Evolutionary conservation across 805 yeast species (phyloP), one percentile per base, ranked within the genome.

Genomic region (Starmera amethionina): DNA sequence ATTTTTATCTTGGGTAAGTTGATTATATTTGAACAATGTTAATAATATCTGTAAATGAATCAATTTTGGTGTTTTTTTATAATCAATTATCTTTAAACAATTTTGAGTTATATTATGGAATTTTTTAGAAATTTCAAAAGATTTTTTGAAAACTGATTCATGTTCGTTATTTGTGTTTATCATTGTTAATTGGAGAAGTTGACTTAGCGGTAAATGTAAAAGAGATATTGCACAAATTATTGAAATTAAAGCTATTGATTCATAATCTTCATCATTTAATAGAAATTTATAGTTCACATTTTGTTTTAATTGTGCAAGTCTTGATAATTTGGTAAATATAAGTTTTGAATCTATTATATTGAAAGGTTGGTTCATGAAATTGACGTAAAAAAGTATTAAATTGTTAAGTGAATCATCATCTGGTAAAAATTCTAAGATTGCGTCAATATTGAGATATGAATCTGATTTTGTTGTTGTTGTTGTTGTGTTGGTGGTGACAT

Each of bases 21-120:
- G 33, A 44, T 46, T 30, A 41, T 46, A 10, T 16, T 35, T 30
- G 10, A 28, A 19, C 12, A 28, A 19, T 13, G 50, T 37, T n/a
- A 50, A 29, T 22, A 50, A 35, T n/a, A 50, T 45, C 32, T 47
- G 49, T 10, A 49, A 22, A 37, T 50, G 51, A 1, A 51, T 42
- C 11, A 46, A 13, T 12, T 38, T 37, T 12, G 54, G 53, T 2
- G 33, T 15, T 30, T 51, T 52, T 33, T 46, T 48, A 38, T 46
- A 51, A n/a, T 42, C 37, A 18, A 49, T 44, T 15, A 39, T 37
- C 8, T 37, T 41, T 16, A 51, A 30, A 3, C 47, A 46, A 15
- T 28, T 40, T 32, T 51, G 50, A 25, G 55, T 50, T 8, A 44
- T 30, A 18, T 46, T 46, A 4, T 46, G 38, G 9, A 49, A 38